Percentiles rank a stretch among this genome's conserved stretches.
Evolutionary conservation across 2,329 filamentous ascomycete genomes (phyloP).

Genomic region (Dothistroma pini): DNA sequence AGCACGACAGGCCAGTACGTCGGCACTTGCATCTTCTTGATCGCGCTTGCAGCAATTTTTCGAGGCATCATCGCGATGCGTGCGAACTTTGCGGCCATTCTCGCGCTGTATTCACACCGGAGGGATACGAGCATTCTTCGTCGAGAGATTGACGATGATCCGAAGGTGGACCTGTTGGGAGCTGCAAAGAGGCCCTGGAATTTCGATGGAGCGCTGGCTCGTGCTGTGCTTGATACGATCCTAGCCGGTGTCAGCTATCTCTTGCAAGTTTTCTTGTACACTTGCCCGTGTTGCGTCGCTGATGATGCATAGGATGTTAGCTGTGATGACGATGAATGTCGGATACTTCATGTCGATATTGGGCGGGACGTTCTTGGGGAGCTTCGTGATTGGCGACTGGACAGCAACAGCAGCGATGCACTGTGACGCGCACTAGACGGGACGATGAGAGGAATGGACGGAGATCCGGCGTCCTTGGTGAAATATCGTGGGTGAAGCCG

Average conservation of each 20-base stretch:
- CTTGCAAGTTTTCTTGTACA: conserved; percentile 59
- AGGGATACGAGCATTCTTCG: conserved; percentile 16
- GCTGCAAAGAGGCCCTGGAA: conserved; percentile 62
- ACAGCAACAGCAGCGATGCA: conserved; percentile 16
- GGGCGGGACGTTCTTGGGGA: conserved; percentile 71
- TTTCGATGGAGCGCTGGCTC: conserved; percentile 69
- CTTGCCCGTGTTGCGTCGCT: background rate
- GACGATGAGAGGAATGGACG: background rate
- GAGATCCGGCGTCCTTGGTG: background rate
- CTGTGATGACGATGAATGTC: conserved; percentile 83
- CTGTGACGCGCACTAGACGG: conserved; percentile 20
- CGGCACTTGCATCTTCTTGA: conserved; percentile 84
- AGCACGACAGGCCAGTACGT: conserved; percentile 66
- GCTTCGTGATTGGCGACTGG: conserved; percentile 30
- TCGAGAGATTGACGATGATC: conserved; percentile 10
- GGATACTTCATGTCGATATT: conserved; percentile 77
- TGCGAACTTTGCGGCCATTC: conserved; percentile 21
- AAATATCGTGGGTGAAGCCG: background rate
- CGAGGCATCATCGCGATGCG: conserved; percentile 47
- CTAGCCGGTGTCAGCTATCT: conserved; percentile 74
- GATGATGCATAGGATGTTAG: conserved; percentile 67
- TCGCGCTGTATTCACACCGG: conserved; percentile 13
- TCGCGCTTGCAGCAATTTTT: conserved; percentile 65
- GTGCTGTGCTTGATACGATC: conserved; percentile 65
- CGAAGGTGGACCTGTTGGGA: conserved; percentile 9